phyloP scores from a whole-genome alignment of 2,329 filamentous ascomycete genomes.

The Triangularia verruculosa region DNA sequence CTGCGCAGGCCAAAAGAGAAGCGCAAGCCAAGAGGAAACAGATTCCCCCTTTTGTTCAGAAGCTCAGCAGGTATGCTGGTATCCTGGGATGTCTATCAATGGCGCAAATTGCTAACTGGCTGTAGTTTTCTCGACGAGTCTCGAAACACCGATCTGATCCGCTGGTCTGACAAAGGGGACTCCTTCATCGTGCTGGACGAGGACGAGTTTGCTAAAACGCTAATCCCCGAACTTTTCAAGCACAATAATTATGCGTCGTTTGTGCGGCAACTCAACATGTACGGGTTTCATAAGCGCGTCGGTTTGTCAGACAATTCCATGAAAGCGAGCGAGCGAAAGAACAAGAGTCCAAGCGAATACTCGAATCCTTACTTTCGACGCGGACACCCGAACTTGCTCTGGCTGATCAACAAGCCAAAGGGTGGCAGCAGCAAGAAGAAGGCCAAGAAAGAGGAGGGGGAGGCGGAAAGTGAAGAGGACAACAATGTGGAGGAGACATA shows the following conservation, averaged over 20 bases:
- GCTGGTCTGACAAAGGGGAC: constrained; percentile 94
- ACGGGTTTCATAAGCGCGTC: constrained; percentile 95
- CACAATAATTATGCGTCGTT: constrained; percentile 98
- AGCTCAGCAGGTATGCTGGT: constrained; percentile 75
- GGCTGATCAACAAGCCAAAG: constrained; percentile 95
- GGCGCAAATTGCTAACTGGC: constrained; percentile 23
- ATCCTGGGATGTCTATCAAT: not conserved
- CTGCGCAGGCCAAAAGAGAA: constrained; percentile 79
- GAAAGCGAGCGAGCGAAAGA: constrained; percentile 93
- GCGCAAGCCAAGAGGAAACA: constrained; percentile 88
- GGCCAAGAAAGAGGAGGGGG: constrained; percentile 61
- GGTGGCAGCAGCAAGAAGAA: constrained; percentile 60
- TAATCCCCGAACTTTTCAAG: constrained; percentile 97
- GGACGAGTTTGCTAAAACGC: constrained; percentile 95
- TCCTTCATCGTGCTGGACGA: constrained; percentile 97
- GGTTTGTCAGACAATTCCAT: constrained; percentile 95
- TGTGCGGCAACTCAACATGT: constrained; percentile 93
- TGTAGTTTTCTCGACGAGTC: constrained; percentile 85
- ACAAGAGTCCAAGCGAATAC: constrained; percentile 98
- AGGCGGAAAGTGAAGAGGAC: constrained; percentile 69
- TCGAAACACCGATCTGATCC: constrained; percentile 90
- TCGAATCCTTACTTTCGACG: constrained; percentile 95
- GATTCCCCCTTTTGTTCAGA: constrained; percentile 96
- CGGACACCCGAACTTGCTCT: constrained; percentile 86
- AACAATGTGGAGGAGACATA: constrained; percentile 42